Base-by-base conservation (phyloP, 495 filamentous ascomycete species). In the Aspergillus baeticus region DNA sequence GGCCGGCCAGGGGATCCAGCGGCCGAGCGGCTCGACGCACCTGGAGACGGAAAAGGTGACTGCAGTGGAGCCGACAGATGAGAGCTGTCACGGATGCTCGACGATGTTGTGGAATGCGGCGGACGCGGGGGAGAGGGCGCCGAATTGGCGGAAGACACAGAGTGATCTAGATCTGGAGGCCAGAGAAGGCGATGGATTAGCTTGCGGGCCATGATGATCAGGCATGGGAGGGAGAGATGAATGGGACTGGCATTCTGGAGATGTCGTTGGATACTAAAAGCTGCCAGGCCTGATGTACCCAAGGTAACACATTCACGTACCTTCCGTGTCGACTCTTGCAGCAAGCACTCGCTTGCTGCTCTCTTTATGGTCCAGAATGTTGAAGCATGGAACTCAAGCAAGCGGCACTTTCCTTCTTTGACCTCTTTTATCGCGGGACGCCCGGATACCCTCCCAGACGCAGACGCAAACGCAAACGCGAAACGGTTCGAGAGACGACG, bases 271-370 rank as follows among this genome's bases (percentile, higher is more conserved):
- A 23, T 18, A 26, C 14, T 20, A 34, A 33, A 29, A 36, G 31
- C 1, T 36, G 46, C 8, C 10, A 6, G 15, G 20, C 18, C 41
- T 20, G 20, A 23, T 22, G 13, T 22, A 22, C 41, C n/a, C 18
- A 10, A 42, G 37, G 53, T 52, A 51, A 48, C 55, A 58, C 17
- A 52, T 42, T 39, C 44, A 51, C 76, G 52, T 58, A 77, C 75
- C 71, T 76, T 77, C 76, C 76, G 75, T 77, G 67, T 77, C 74
- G 75, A 73, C 71, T 74, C 66, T 72, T 74, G 75, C 75, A 79
- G 76, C 76, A 79, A 79, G 76, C 76, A 74, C 69, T 72, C 72
- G 76, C 76, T 79, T 79, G 76, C 76, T 73, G 76, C 76, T 74
- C 71, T 70, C 65, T 63, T 75, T 78, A 78, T 73, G 58, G 70